A percentile compares a stretch with the other conserved stretches of the same genome.
These are phyloP conservation scores for Cytospora mali DNA, from an alignment of 2,329 filamentous ascomycete species.

Conservation along the genomic window DNA sequence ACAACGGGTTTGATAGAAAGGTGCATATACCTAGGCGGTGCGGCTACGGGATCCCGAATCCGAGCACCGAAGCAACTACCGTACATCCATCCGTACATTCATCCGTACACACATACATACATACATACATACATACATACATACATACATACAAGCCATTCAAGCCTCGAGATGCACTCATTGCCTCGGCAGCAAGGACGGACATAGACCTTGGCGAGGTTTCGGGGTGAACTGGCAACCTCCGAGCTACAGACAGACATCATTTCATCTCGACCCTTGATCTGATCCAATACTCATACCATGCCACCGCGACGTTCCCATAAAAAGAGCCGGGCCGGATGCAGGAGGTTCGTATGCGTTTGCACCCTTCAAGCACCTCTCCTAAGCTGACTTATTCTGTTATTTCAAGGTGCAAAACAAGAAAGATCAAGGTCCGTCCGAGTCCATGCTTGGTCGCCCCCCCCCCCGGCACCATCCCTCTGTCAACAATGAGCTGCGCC, in stretches of 20 bases:
- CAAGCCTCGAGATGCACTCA: constrained; percentile 18
- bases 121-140: not conserved
- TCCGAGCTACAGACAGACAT: not conserved
- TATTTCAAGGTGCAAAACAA: constrained; percentile 59
- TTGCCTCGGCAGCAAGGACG: constrained; percentile 20
- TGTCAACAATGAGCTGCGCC: not conserved
- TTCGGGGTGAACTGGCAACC: constrained; percentile 5
- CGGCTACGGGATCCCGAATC: not conserved
- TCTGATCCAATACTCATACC: not conserved
- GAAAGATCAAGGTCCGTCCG: constrained; percentile 67
- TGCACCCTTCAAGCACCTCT: not conserved
- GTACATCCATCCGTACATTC: no score
- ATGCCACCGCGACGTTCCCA: constrained; percentile 70
- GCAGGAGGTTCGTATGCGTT: constrained; percentile 40
- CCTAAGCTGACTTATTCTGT: not conserved
- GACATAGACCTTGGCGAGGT: constrained; percentile 10
- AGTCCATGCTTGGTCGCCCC: no score
- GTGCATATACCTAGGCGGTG: no score
- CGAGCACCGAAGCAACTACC: no score
- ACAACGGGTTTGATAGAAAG: no score
- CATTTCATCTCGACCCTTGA: no score
- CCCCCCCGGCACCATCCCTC: not conserved
- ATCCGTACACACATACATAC: no score
- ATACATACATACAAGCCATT: not conserved
- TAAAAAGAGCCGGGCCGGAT: constrained; percentile 70